A percentile compares a stretch with the other conserved stretches of the same genome.
These are phyloP conservation scores for Pichia insulana DNA, from an alignment of 805 yeast genomes.

Conservation along the genomic window DNA sequence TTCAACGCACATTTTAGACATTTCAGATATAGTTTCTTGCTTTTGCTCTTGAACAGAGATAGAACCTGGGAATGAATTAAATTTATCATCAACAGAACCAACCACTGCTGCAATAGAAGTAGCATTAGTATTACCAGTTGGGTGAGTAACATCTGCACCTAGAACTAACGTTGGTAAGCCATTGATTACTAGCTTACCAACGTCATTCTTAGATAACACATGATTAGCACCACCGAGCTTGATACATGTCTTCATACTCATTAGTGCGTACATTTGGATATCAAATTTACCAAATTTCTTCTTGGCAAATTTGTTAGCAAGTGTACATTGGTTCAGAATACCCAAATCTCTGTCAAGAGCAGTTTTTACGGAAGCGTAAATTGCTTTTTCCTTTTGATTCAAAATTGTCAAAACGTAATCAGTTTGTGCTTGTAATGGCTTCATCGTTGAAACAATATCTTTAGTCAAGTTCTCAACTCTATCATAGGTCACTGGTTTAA, in stretches of 20 bases:
- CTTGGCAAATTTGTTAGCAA: slow-evolving; percentile 21
- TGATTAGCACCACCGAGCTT: slow-evolving; percentile 27
- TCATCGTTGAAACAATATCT: slow-evolving; percentile 11
- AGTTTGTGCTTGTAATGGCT: slow-evolving; percentile 13
- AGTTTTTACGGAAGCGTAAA: slow-evolving; percentile 23
- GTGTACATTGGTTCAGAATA: slow-evolving; percentile 23
- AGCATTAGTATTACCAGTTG: slow-evolving; percentile 15
- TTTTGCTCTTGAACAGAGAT: slow-evolving; percentile 19
- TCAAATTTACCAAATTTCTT: slow-evolving; percentile 19
- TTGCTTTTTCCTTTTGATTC: slow-evolving; percentile 17
- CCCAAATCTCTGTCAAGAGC: slow-evolving; percentile 23
- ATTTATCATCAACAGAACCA: slow-evolving; percentile 18
- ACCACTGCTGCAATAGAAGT: slow-evolving; percentile 19
- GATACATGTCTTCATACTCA: slow-evolving; percentile 25
- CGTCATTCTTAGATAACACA: slow-evolving; percentile 13
- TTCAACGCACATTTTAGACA: slow-evolving; percentile 21
- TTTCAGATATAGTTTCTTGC: slow-evolving; percentile 18
- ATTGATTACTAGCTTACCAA: slow-evolving; percentile 14
- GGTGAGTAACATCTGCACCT: slow-evolving; percentile 27
- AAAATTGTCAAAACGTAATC: slow-evolving; percentile 21
- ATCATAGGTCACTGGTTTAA: slow-evolving; percentile 8
- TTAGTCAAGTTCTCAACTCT: slow-evolving; percentile 10
- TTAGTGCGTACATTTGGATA: slow-evolving; percentile 24
- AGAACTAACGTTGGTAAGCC: slow-evolving; percentile 20
- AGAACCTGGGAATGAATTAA: slow-evolving; percentile 22